Conservation (phyloP, 352 stramenopile genomes). For the Phytophthora sp. region DNA sequence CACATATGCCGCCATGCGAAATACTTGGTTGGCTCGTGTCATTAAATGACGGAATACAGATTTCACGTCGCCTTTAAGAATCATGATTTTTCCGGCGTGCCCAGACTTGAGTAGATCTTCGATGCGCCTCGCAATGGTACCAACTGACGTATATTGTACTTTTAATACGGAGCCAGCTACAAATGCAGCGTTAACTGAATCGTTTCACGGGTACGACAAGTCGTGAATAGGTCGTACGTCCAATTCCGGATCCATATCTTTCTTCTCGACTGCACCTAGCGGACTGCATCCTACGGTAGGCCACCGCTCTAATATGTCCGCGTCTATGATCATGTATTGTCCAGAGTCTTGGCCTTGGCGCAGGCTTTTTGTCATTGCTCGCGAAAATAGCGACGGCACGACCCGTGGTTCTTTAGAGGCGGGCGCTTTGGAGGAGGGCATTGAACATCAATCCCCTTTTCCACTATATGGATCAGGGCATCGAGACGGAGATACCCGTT, state of each 20-base stretch:
- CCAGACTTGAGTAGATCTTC: background rate
- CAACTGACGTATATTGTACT: slow-evolving; percentile 4
- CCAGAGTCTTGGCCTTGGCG: slow-evolving; percentile 14
- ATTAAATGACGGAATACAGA: slow-evolving; percentile 5
- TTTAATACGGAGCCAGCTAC: background rate
- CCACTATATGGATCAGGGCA: background rate
- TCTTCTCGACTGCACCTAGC: background rate
- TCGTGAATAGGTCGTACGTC: slow-evolving; percentile 9
- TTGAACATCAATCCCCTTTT: background rate
- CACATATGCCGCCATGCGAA: slow-evolving; percentile 9
- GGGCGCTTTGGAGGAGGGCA: slow-evolving; percentile 4
- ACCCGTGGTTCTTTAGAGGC: slow-evolving; percentile 7
- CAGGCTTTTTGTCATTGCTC: slow-evolving; percentile 6
- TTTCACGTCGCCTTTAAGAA: slow-evolving; percentile 23
- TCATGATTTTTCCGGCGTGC: background rate
- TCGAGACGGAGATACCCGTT: background rate
- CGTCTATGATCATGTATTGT: slow-evolving; percentile 18
- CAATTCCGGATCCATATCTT: background rate
- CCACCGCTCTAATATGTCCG: slow-evolving; percentile 1
- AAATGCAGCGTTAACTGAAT: slow-evolving; percentile 3
- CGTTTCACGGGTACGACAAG: background rate
- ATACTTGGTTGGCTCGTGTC: background rate
- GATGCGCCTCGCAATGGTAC: slow-evolving; percentile 3
- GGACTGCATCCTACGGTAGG: slow-evolving; percentile 3
- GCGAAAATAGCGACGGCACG: background rate